Conservation (phyloP, 2,329 filamentous ascomycete species). For the Microsporum audouinii region DNA sequence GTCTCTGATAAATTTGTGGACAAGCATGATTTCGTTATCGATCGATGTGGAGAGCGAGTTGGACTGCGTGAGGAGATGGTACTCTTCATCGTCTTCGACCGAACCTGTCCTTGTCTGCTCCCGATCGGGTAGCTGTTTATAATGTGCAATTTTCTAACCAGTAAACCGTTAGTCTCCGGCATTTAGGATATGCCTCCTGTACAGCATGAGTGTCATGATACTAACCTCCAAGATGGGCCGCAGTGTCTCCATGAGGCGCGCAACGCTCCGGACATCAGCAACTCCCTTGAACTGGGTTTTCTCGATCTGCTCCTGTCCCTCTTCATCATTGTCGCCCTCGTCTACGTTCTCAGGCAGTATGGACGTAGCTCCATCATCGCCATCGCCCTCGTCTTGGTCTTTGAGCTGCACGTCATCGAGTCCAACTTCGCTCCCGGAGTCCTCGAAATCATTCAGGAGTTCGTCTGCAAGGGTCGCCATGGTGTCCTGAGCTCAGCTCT, state of each 20-base stretch:
- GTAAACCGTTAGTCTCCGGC: neutral
- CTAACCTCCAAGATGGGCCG: slow-evolving; percentile 73
- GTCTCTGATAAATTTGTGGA: slow-evolving; percentile 94
- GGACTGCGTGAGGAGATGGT: slow-evolving; percentile 74
- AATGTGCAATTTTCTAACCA: slow-evolving; percentile 65
- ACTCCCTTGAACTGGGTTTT: slow-evolving; percentile 66
- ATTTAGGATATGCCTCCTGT: neutral
- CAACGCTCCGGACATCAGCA: slow-evolving; percentile 68
- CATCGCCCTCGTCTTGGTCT: neutral
- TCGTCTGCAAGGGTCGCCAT: slow-evolving; percentile 94
- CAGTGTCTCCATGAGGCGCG: slow-evolving; percentile 67
- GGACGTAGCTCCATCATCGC: neutral
- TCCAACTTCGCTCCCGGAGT: slow-evolving; percentile 66
- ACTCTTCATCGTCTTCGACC: slow-evolving; percentile 85
- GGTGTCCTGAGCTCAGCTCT: slow-evolving; percentile 9
- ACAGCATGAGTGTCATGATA: slow-evolving; percentile 18
- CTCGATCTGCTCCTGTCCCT: slow-evolving; percentile 66
- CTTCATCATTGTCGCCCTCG: slow-evolving; percentile 49
- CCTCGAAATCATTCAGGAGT: slow-evolving; percentile 80
- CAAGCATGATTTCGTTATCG: slow-evolving; percentile 79
- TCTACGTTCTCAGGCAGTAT: slow-evolving; percentile 6
- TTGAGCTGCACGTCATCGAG: slow-evolving; percentile 13
- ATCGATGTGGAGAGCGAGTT: slow-evolving; percentile 86
- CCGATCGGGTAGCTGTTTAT: slow-evolving; percentile 56
- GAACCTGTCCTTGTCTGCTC: slow-evolving; percentile 59